Conservation (phyloP, 805 yeast species). For the Zygoascus flipseniorum region DNA sequence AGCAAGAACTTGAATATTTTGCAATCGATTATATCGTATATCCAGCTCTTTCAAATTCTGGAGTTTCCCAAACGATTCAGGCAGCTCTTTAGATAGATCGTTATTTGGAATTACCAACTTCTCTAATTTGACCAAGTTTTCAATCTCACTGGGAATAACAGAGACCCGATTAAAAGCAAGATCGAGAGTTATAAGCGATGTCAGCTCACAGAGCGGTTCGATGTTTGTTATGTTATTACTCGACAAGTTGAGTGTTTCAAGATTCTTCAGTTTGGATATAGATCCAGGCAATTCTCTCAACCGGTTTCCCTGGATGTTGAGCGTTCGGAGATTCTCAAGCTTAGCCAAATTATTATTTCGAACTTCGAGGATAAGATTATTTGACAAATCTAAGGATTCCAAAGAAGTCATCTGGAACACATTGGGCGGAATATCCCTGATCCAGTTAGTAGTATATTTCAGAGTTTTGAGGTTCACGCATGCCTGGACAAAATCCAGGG, state of each 20-base stretch:
- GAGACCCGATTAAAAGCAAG: conserved; percentile 71
- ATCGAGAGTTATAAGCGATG: conserved; percentile 57
- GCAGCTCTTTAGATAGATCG: conserved; percentile 44
- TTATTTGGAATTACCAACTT: conserved; percentile 72
- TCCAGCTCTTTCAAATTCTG: conserved; percentile 60
- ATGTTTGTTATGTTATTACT: conserved; percentile 58
- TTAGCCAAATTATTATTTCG: conserved; percentile 46
- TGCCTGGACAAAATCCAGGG: conserved; percentile 75
- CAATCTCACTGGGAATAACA: conserved; percentile 51
- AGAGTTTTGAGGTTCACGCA: conserved; percentile 63
- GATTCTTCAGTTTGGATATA: conserved; percentile 44
- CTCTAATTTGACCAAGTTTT: conserved; percentile 50
- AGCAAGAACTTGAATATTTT: conserved; percentile 49
- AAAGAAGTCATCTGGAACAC: conserved; percentile 62
- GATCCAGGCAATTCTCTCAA: conserved; percentile 52
- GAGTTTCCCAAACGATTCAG: conserved; percentile 45
- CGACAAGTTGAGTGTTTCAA: conserved; percentile 61
- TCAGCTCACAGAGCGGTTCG: conserved; percentile 48
- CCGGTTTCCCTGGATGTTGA: conserved; percentile 71
- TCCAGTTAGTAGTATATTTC: conserved; percentile 63
- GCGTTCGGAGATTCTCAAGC: conserved; percentile 44
- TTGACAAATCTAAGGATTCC: conserved; percentile 61
- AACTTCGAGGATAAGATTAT: conserved; percentile 52
- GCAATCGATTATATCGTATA: conserved; percentile 53
- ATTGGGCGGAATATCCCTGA: conserved; percentile 64